A percentile compares a stretch with the other conserved stretches of the same genome.
phyloP scores from a whole-genome alignment of 1,284 basidiomycete genomes.

The Fistulina hepatica region DNA sequence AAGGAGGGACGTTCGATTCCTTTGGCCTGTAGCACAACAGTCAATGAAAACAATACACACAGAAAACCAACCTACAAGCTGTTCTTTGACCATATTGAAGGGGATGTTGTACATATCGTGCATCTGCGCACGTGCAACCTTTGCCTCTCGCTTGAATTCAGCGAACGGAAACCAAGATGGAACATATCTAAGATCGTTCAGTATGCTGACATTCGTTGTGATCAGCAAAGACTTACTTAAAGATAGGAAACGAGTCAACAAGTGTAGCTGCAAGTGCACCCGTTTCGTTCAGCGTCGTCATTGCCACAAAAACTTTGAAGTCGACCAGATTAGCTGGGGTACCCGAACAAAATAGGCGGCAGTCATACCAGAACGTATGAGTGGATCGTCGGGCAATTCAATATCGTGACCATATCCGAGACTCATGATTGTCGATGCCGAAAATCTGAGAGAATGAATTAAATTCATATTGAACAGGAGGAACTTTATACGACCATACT shows the following conservation, averaged over 20 bases:
- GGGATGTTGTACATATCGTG: slow-evolving; percentile 6
- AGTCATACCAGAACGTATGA: too few relatives aligned
- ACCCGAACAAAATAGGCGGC: too few relatives aligned
- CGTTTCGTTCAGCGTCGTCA: background rate
- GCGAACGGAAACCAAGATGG: background rate
- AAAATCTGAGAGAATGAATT: slow-evolving; percentile 11
- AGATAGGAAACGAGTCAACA: too few relatives aligned
- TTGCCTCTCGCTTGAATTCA: slow-evolving; percentile 7
- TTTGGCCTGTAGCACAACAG: slow-evolving; percentile 5
- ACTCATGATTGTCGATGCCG: slow-evolving; percentile 9
- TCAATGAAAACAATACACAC: background rate
- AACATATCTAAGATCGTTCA: background rate
- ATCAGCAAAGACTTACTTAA: slow-evolving; percentile 8
- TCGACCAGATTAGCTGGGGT: slow-evolving; percentile 1
- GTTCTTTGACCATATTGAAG: slow-evolving; percentile 10
- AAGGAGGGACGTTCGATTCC: slow-evolving; percentile 11
- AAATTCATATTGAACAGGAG: too few relatives aligned
- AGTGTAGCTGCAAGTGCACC: too few relatives aligned
- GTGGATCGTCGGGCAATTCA: slow-evolving; percentile 6
- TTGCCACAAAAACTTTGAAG: too few relatives aligned
- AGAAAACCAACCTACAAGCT: slow-evolving; percentile 7
- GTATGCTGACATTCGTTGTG: background rate
- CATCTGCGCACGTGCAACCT: slow-evolving; percentile 1
- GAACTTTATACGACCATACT: too few relatives aligned
- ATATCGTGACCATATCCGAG: slow-evolving; percentile 12